Evolutionary conservation across 1,139 yeast genomes (phyloP).

Genomic region (Arxiozyma telluris): DNA sequence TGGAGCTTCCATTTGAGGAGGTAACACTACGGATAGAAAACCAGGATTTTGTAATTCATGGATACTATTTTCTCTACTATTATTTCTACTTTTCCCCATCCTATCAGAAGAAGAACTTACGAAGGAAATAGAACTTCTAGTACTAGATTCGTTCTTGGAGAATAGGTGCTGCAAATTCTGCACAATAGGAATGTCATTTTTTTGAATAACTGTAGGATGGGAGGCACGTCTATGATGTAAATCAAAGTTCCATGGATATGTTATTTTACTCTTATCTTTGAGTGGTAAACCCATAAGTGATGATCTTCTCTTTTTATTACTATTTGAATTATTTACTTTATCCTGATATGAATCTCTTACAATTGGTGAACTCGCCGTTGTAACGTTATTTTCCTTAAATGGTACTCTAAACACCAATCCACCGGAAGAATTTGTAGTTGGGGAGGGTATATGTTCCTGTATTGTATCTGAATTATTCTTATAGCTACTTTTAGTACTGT

Average conservation of each 20-base stretch:
- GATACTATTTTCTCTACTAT: slow-evolving; percentile 10
- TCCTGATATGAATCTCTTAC: background rate
- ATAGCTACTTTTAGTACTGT: background rate
- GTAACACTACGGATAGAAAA: slow-evolving; percentile 31
- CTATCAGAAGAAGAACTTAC: slow-evolving; percentile 26
- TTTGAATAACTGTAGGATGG: slow-evolving; percentile 5
- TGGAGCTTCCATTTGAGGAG: slow-evolving; percentile 35
- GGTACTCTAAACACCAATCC: slow-evolving; percentile 47
- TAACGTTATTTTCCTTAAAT: slow-evolving; percentile 38
- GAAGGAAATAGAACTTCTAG: slow-evolving; percentile 25
- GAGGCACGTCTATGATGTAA: slow-evolving; percentile 8
- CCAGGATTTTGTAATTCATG: slow-evolving; percentile 17
- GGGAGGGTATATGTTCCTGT: slow-evolving; percentile 4
- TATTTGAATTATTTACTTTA: background rate
- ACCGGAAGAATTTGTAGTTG: slow-evolving; percentile 26
- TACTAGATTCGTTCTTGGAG: slow-evolving; percentile 2
- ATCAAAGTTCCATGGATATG: background rate
- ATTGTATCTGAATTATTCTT: slow-evolving; percentile 1
- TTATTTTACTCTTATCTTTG: slow-evolving; percentile 1
- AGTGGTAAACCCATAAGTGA: slow-evolving; percentile 6
- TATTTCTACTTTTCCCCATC: slow-evolving; percentile 14
- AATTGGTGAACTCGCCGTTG: background rate
- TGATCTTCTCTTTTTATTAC: slow-evolving; percentile 9
- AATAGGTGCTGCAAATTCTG: slow-evolving; percentile 3
- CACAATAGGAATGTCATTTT: background rate